Base-by-base conservation (phyloP, 2,329 filamentous ascomycete genomes). In the Lecanicillium sp. region DNA sequence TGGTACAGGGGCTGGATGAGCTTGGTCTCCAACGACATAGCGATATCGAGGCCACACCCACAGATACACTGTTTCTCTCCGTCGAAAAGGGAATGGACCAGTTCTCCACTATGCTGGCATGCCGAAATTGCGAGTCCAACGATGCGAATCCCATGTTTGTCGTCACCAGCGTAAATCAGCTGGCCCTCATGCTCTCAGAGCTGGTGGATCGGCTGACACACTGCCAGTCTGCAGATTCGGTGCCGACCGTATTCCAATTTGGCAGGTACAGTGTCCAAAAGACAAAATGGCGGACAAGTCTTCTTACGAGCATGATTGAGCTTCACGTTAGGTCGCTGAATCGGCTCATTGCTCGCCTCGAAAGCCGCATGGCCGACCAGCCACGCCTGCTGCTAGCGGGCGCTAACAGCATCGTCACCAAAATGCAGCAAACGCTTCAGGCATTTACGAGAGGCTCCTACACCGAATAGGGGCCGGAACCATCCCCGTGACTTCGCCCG, bases 231-330 rank as follows among this genome's bases (percentile, higher is more conserved):
- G 35, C 45, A 2, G 38, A 43, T 24, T 37, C 37, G 3, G 45
- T 27, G n/a, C 45, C 45, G n/a, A 43, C 38, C 7, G 38, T 48
- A 4, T 48, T 48, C 17, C 45, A 48, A n/a, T 48, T 48, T 26
- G 45, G 45, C n/a, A 11, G 38, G 5, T 48, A 48, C 26, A 35
- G 45, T 30, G 45, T 48, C 3, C 27, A 36, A 37, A 33, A 43
- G 8, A 26, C 45, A n/a, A 36, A 32, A 14, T 29, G 42, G 29
- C 37, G 45, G 4, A 42, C 45, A 27, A 20, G 38, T 6, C 45
- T 48, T n/a, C 32, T 48, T 10, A 37, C 26, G n/a, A 48, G 45
- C 17, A 42, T 42, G 38, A 48, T 48, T 27, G 45, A 27, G 17
- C 23, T 48, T 4, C 45, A 48, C 15, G 37, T 42, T 10, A 29